Base-by-base conservation (phyloP, 768 basidiomycete genomes). In the Lactarius evosmus region DNA sequence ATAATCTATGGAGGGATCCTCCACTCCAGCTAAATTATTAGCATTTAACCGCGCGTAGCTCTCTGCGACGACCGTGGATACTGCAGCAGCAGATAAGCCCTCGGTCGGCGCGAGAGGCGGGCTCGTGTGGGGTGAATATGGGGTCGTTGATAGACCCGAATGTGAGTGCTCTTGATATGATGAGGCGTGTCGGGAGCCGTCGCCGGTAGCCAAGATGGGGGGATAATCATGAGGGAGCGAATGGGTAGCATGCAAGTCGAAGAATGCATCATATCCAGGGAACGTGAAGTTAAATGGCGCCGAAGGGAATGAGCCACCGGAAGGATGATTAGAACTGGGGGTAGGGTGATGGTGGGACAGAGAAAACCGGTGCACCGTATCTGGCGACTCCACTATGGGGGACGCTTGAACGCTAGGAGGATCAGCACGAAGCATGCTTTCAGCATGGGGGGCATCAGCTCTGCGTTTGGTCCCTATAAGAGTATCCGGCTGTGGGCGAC, bases 381-480 rank as follows among this genome's bases (percentile, higher is more conserved):
- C 67, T 17, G 62, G 59, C n/a, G 60, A 62, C 36, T 67, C 66
- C 7, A 55, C 56, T n/a, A 62, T 44, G n/a, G 67, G 67, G 25
- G 58, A 59, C 57, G 68, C 30, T 40, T 63, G 60, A 38, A 69
- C 68, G 25, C 56, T 64, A n/a, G 87, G 85, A 4, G 88, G 87
- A 77, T 93, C 91, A 54, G 83, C 88, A 52, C 91, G 87, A 60
- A 93, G 74, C 77, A 90, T 82, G 70, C 88, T 89, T 73, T 93
- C 91, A 58, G 78, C 82, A 70, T 90, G 91, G 41, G 89, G 86
- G n/a, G 85, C 79, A 62, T 92, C 90, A 12, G 92, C 92, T 51
- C 87, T 85, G 56, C 92, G 85, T 76, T 93, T 94, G 66, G 82
- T 85, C 33, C 88, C 88, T 68, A 85, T 74, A 56, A 85, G 72